Base-by-base conservation (phyloP, 2,329 filamentous ascomycete species). In the Claviceps capensis region DNA sequence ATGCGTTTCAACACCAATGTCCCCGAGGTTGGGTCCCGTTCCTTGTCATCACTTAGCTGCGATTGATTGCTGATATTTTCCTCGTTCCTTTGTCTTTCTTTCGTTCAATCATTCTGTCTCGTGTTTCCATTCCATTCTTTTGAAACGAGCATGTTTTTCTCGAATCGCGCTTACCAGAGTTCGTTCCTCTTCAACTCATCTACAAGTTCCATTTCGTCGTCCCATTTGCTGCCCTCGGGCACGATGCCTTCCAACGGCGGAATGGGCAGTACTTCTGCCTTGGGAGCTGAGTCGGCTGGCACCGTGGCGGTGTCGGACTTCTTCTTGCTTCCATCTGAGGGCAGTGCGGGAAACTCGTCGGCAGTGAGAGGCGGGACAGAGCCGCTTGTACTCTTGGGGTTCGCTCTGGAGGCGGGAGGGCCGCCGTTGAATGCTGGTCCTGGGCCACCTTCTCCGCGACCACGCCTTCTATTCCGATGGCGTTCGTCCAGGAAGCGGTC, bases 131-230 rank as follows among this genome's bases (percentile, higher is more conserved):
- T 43, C 22, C 14, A 14, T 13, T 14, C 17, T 37, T 19, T 5
- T 47, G 9, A 34, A 34, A 34, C 30, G 9, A 34, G 3, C 4
- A 34, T 22, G 2, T 8, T 14, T 7, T 37, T 47, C n/a, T 34
- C 22, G 4, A 9, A n/a, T 13, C 22, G 16, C 34, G 19, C 23
- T 41, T n/a, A 44, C 38, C 22, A 52, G 40, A 45, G 50, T 7
- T 51, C 37, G 1, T 44, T 48, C 19, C 49, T 44, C 45, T 61
- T 63, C n/a, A 55, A 52, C 36, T 66, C 70, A 26, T 78, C 74
- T 13, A 74, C 63, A 5, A 69, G 73, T 48, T 75, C 75, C 69
- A 81, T 76, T 64, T 81, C 78, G 38, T 81, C 78, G 49, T 75
- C 78, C 78, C 78, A 81, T 51, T 74, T 68, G 11, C 66, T 71